These are phyloP conservation scores for Ceratobasidium sp. DNA, from an alignment of 1,284 basidiomycete species.

Conservation along the genomic window DNA sequence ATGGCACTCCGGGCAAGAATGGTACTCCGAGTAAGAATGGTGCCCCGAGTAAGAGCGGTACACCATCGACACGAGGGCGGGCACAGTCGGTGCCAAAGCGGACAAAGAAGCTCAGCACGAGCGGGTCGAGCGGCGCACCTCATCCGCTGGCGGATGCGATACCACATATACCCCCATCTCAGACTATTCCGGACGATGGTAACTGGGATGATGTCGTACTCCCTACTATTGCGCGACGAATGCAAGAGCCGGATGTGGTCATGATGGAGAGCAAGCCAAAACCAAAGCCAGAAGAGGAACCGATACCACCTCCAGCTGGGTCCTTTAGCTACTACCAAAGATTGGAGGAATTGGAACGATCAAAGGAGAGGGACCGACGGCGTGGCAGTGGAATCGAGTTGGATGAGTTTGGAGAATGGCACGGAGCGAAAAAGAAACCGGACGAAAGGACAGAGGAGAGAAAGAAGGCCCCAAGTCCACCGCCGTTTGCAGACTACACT, in stretches of 20 bases:
- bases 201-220: constrained; percentile 61
- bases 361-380: neutral
- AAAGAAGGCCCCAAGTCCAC: constrained; percentile 23
- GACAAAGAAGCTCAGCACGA: constrained; percentile 28
- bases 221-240: constrained; percentile 81
- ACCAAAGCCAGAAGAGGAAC: constrained; percentile 60
- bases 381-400: constrained; percentile 19
- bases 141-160: constrained; percentile 41
- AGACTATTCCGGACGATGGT: constrained; percentile 49
- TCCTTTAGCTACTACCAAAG: constrained; percentile 71
- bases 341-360: neutral
- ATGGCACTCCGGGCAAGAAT: too few relatives aligned
- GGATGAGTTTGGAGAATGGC: constrained; percentile 31
- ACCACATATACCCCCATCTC: constrained; percentile 38
- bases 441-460: constrained; percentile 20
- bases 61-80: neutral
- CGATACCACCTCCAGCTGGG: constrained; percentile 63
- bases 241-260: constrained; percentile 54
- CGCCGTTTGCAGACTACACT: constrained; percentile 31
- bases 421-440: neutral
- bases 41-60: neutral
- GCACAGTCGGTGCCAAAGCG: constrained; percentile 31
- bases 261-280: constrained; percentile 60
- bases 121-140: constrained; percentile 12
- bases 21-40: neutral